Percentiles rank a stretch among this genome's conserved stretches.
Conservation (phyloP, 495 filamentous ascomycete genomes). For the Neurospora sp. region DNA sequence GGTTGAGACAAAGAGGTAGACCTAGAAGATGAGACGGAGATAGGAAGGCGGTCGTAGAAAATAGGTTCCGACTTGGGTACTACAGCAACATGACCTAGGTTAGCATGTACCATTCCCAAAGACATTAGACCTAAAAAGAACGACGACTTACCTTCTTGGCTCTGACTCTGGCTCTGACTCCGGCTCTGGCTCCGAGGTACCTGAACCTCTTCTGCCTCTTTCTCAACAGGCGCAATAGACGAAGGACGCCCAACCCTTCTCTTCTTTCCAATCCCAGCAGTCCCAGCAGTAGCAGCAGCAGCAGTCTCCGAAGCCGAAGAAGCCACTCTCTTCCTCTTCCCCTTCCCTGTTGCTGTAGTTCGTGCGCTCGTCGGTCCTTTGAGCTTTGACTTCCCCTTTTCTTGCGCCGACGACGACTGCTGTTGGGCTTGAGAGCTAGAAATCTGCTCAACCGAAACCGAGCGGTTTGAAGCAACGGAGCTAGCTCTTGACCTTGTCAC, state of each 20-base stretch:
- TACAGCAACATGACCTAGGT: background rate
- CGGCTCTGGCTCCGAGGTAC: background rate
- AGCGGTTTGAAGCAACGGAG: background rate
- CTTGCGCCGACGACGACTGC: background rate
- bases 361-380: background rate
- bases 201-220: background rate
- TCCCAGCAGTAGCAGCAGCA: background rate
- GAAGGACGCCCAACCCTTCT: background rate
- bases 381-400: constrained; percentile 15
- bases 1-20: background rate
- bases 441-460: background rate
- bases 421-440: constrained; percentile 11
- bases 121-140: background rate
- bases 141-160: background rate
- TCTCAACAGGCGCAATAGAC: background rate
- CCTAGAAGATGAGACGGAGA: background rate
- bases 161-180: background rate
- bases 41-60: background rate
- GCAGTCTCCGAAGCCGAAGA: background rate
- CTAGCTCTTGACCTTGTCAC: background rate
- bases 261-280: background rate
- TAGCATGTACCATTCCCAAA: background rate
- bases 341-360: background rate
- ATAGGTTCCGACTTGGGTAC: background rate
- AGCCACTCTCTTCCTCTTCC: background rate